Conservation (phyloP, 2,329 filamentous ascomycete species). For the Sporothrix brasiliensis region DNA sequence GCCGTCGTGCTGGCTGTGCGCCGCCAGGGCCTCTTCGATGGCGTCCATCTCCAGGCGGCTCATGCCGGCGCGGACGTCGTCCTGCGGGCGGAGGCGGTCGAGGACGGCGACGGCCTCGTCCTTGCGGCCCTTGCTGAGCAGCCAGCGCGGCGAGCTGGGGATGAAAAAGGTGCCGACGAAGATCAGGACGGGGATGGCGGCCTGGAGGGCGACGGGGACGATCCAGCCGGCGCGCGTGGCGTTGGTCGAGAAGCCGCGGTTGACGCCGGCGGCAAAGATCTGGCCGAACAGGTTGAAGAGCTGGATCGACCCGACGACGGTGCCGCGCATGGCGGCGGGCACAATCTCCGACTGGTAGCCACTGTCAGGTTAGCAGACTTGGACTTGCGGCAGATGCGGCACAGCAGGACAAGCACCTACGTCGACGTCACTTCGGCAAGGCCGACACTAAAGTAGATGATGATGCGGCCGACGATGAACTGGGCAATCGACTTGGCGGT, state of each 20-base stretch:
- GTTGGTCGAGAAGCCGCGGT: slow-evolving; percentile 26
- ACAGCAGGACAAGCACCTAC: background rate
- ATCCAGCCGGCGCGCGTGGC: slow-evolving; percentile 18
- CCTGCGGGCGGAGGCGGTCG: slow-evolving; percentile 17
- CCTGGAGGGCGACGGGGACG: slow-evolving; percentile 26
- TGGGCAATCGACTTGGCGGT: slow-evolving; percentile 25
- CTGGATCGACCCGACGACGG: slow-evolving; percentile 28
- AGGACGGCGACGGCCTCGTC: slow-evolving; percentile 46
- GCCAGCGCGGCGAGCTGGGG: slow-evolving; percentile 53
- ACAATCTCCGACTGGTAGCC: slow-evolving; percentile 29
- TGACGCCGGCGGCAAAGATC: slow-evolving; percentile 29
- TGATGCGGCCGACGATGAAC: slow-evolving; percentile 29
- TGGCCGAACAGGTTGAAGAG: slow-evolving; percentile 30
- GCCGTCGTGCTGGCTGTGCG: background rate
- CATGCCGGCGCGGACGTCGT: slow-evolving; percentile 22
- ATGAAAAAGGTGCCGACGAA: slow-evolving; percentile 48
- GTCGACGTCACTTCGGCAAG: slow-evolving; percentile 26
- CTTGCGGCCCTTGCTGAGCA: slow-evolving; percentile 50
- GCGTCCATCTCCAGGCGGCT: slow-evolving; percentile 26
- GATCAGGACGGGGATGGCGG: slow-evolving; percentile 39
- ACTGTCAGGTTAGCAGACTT: background rate
- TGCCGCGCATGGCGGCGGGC: slow-evolving; percentile 28
- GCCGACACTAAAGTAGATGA: slow-evolving; percentile 29
- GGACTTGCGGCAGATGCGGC: no score
- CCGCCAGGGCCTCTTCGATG: slow-evolving; percentile 17